Conservation (phyloP, 75 land plant genomes). For the Picea glauca region DNA sequence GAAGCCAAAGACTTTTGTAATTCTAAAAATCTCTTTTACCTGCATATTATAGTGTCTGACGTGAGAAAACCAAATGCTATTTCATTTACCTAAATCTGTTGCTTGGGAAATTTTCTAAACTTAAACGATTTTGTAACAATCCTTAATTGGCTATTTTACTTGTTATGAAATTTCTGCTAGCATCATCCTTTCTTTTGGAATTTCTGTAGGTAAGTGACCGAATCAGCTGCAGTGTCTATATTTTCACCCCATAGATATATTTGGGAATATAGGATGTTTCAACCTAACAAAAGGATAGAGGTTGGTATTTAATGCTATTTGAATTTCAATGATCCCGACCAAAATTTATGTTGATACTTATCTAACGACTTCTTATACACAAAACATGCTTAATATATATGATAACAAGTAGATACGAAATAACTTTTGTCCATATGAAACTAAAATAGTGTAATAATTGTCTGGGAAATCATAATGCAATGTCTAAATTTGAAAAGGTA, state of each 20-base stretch:
- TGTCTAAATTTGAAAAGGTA: not conserved
- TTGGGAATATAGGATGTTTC: constrained; percentile 63
- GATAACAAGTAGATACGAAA: not conserved
- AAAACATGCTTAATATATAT: too few species aligned
- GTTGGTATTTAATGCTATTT: constrained; percentile 24
- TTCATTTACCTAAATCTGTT: not conserved
- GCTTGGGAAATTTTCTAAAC: not conserved
- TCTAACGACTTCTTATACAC: too few species aligned
- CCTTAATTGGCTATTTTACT: not conserved
- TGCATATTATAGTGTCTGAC: not conserved
- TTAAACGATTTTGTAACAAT: not conserved
- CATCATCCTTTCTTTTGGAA: not conserved
- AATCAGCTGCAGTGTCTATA: constrained; percentile 92
- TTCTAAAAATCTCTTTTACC: constrained; percentile 11
- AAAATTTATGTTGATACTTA: not conserved
- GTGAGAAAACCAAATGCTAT: too few species aligned
- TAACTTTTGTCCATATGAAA: not conserved
- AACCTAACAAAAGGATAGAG: constrained; percentile 54
- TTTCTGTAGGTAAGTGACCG: constrained; percentile 73
- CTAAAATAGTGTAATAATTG: not conserved
- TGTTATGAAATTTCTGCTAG: not conserved
- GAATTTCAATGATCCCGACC: not conserved
- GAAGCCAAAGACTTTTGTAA: constrained; percentile 97
- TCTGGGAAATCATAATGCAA: not conserved
- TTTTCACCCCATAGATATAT: constrained; percentile 89